Conservation (phyloP, 2,329 filamentous ascomycete species). For the Epichloe glyceriae region DNA sequence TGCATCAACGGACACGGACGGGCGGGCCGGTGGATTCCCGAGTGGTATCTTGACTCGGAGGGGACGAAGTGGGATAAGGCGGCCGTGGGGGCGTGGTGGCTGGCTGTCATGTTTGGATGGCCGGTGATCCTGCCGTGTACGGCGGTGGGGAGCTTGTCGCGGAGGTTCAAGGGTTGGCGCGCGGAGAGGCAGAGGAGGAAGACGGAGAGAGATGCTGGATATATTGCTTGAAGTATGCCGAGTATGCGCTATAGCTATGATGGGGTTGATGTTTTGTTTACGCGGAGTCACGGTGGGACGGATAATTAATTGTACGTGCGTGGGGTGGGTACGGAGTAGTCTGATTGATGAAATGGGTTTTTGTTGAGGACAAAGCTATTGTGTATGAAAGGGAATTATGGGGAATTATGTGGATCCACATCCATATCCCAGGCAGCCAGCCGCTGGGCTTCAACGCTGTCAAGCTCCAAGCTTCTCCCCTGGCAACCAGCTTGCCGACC, state of each 20-base stretch:
- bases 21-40: slow-evolving; percentile 19
- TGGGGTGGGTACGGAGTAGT: too few species aligned
- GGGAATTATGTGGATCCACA: too few species aligned
- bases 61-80: slow-evolving; percentile 11
- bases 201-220: slow-evolving; percentile 23
- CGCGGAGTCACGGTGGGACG: not conserved
- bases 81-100: slow-evolving; percentile 17
- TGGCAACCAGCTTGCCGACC: too few species aligned
- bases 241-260: not conserved
- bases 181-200: slow-evolving; percentile 27
- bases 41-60: slow-evolving; percentile 20
- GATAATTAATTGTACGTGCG: not conserved
- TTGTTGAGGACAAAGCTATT: too few species aligned
- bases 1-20: slow-evolving; percentile 18
- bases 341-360: too few species aligned
- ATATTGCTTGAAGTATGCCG: not conserved
- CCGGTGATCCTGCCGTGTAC: slow-evolving; percentile 55
- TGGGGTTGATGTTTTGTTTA: not conserved
- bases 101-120: slow-evolving; percentile 17
- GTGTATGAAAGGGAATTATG: too few species aligned
- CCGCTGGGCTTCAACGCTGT: too few species aligned
- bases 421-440: too few species aligned
- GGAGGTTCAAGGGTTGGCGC: slow-evolving; percentile 30
- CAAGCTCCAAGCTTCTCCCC: too few species aligned
- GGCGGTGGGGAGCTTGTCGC: slow-evolving; percentile 62